Evolutionary conservation across 192 early-diverging fungal genomes (phyloP).

Genomic region (Coemansia furcata): DNA sequence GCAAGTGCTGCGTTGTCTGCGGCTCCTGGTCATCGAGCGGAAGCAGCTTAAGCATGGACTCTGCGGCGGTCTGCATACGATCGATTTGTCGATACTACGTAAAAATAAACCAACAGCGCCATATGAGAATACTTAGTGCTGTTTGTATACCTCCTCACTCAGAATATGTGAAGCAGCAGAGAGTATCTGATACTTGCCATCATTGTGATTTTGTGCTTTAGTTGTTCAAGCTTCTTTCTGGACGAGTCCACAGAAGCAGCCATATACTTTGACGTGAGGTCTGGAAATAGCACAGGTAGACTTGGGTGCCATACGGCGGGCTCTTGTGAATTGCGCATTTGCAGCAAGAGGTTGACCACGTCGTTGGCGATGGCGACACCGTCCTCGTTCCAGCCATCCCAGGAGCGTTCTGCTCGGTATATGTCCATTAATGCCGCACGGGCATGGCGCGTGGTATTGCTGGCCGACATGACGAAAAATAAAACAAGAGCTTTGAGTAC

Average conservation of each 20-base stretch:
- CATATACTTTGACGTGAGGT: conserved; percentile 20
- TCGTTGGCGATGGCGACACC: conserved; percentile 15
- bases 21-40: background rate
- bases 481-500: background rate
- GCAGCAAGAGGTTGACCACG: conserved; percentile 31
- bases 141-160: background rate
- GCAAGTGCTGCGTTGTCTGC: background rate
- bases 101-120: too few relatives aligned
- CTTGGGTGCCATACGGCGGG: conserved; percentile 47
- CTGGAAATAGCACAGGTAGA: conserved; percentile 26
- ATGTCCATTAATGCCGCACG: conserved; percentile 27
- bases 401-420: conserved; percentile 26
- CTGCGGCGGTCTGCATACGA: conserved; percentile 16
- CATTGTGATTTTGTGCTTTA: conserved; percentile 14
- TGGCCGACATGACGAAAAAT: conserved; percentile 2
- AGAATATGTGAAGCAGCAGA: background rate
- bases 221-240: conserved; percentile 12
- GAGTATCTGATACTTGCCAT: background rate
- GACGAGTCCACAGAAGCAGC: conserved; percentile 1
- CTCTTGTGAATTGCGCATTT: conserved; percentile 40
- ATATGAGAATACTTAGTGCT: background rate
- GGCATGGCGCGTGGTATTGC: conserved; percentile 8
- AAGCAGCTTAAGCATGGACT: conserved; percentile 9
- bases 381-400: conserved; percentile 40
- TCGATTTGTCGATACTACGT: conserved; percentile 18